phyloP scores from a whole-genome alignment of 441 rosid genomes.

The Aleurites moluccanus region DNA sequence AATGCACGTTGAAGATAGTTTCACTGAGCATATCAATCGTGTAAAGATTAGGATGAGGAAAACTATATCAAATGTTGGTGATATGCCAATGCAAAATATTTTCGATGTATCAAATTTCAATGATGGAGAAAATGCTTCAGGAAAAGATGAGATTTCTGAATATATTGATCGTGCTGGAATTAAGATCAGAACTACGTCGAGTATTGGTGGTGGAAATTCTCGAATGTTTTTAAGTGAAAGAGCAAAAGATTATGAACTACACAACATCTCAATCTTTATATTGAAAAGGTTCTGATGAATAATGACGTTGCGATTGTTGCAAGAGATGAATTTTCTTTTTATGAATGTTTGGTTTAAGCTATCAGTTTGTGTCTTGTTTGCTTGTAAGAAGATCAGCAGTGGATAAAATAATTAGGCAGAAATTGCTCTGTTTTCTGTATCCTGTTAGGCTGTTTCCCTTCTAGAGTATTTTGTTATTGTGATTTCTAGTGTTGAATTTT shows the following conservation, averaged over 20 bases:
- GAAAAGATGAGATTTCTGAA: constrained; percentile 14
- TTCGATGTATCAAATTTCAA: not conserved
- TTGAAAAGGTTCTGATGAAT: not conserved
- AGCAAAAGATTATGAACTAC: not conserved
- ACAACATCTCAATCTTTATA: not conserved
- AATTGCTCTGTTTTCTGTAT: no score
- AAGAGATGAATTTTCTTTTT: no score
- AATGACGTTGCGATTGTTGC: not conserved
- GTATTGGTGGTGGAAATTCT: not conserved
- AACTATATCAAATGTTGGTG: constrained; percentile 1
- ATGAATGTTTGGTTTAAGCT: not conserved
- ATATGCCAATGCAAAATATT: not conserved
- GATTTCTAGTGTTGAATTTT: no score
- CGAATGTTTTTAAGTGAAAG: not conserved
- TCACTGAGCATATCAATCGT: constrained; percentile 9
- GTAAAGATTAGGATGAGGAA: constrained; percentile 1
- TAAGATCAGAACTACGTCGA: constrained; percentile 14
- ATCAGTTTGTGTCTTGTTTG: not conserved
- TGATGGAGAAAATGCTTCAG: not conserved
- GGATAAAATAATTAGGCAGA: not conserved
- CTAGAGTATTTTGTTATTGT: not conserved
- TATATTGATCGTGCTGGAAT: constrained; percentile 7
- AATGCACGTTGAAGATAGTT: constrained; percentile 8
- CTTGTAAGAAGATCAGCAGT: no score
- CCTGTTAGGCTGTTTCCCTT: not conserved